Conservation (phyloP, 2,329 filamentous ascomycete genomes). For the Lasiodiplodia sp. region DNA sequence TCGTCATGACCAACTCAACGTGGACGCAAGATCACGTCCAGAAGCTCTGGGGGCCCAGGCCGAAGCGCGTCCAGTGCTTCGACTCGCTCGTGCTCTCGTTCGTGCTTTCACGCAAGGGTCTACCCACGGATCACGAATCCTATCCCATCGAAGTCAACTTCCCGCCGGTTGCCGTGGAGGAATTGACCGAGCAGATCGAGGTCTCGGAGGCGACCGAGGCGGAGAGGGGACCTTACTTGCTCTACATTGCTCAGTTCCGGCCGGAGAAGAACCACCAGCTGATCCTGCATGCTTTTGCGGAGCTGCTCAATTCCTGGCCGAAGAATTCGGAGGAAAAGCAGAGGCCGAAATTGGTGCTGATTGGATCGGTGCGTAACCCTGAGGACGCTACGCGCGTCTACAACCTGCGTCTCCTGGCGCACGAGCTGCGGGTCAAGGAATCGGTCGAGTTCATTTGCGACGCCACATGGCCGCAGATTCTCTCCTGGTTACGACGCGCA, state of each 20-base stretch:
- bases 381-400: conserved; percentile 84
- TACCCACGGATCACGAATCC: conserved; percentile 20
- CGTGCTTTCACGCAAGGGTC: conserved; percentile 16
- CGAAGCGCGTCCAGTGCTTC: conserved; percentile 14
- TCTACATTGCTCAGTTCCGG: conserved; percentile 97
- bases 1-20: conserved; percentile 96
- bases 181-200: conserved; percentile 77
- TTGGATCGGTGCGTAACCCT: conserved; percentile 91
- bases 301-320: conserved; percentile 63
- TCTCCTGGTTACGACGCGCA: conserved; percentile 77
- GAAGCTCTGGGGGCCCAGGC: conserved; percentile 33
- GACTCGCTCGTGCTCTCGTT: conserved; percentile 29
- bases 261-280: conserved; percentile 96
- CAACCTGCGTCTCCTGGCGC: conserved; percentile 82
- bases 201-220: conserved; percentile 74
- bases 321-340: conserved; percentile 53
- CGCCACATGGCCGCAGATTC: conserved; percentile 85
- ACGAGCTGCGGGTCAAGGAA: conserved; percentile 78
- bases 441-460: conserved; percentile 88
- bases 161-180: conserved; percentile 88
- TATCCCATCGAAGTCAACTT: conserved; percentile 75
- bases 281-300: conserved; percentile 82
- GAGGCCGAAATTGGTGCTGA: conserved; percentile 75
- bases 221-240: conserved; percentile 72
- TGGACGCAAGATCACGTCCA: conserved; percentile 86